Conservation (phyloP, 179 eudicot species). For the Actinidia arguta region DNA sequence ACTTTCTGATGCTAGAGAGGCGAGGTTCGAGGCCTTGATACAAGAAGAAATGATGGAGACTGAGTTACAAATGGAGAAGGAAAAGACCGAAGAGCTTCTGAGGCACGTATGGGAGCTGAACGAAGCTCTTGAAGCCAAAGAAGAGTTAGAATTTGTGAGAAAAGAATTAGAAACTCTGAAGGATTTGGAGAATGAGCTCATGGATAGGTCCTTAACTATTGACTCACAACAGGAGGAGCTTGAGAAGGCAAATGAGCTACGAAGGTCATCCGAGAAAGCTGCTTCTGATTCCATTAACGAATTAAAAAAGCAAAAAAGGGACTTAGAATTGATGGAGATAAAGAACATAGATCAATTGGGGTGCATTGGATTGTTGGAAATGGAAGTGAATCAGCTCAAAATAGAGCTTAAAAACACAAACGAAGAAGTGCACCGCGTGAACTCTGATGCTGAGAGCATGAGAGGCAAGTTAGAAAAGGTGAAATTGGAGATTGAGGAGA, state of each 20-base stretch:
- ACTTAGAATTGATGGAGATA: not conserved
- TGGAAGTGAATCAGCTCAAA: constrained; percentile 9
- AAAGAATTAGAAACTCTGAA: constrained; percentile 20
- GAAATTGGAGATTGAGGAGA: constrained; percentile 13
- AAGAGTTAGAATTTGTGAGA: constrained; percentile 1
- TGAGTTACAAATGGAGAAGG: constrained; percentile 5
- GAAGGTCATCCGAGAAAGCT: constrained; percentile 26
- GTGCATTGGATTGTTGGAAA: constrained; percentile 6
- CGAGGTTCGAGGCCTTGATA: constrained; percentile 18
- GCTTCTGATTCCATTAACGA: constrained; percentile 18
- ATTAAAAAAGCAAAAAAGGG: constrained; percentile 16
- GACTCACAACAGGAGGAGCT: constrained; percentile 26
- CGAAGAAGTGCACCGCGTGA: constrained; percentile 3
- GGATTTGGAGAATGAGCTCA: constrained; percentile 27
- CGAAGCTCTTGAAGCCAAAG: not conserved
- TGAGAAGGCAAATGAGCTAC: constrained; percentile 18
- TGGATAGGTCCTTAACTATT: constrained; percentile 6
- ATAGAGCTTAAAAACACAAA: not conserved
- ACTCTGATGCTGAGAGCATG: not conserved
- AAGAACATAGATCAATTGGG: constrained; percentile 14
- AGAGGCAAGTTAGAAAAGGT: constrained; percentile 2
- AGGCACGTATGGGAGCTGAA: not conserved
- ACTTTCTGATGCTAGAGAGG: not conserved
- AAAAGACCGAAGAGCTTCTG: constrained; percentile 6
- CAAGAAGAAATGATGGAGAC: constrained; percentile 20